Conservation (phyloP, 140 eudicot species). For the Senecio squalidus region DNA sequence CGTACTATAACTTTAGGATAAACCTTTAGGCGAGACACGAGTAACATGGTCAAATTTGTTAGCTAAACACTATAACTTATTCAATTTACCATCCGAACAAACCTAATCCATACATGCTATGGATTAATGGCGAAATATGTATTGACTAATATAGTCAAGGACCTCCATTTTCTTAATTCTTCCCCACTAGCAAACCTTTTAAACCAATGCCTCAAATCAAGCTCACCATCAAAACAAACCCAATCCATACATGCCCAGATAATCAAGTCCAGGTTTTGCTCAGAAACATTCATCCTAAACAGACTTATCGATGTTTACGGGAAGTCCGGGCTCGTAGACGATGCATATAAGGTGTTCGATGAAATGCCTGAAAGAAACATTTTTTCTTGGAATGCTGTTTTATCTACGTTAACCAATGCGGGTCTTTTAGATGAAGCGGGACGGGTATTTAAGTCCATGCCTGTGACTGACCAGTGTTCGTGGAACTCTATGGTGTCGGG, state of each 20-base stretch:
- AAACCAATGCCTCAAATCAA: conserved; percentile 48
- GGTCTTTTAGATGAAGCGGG: conserved; percentile 59
- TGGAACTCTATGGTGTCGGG: conserved; percentile 94
- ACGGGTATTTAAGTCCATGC: conserved; percentile 41
- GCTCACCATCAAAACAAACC: conserved; percentile 35
- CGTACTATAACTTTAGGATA: too few species aligned
- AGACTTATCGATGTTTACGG: conserved; percentile 68
- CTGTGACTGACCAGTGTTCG: conserved; percentile 81
- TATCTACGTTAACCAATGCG: conserved; percentile 35
- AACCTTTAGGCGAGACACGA: too few species aligned
- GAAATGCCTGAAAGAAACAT: conserved; percentile 60
- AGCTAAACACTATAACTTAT: too few species aligned
- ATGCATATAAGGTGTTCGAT: conserved; percentile 73
- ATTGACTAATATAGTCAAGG: conserved; percentile 18
- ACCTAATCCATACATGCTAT: too few species aligned
- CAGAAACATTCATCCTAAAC: conserved; percentile 75
- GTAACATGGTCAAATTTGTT: too few species aligned
- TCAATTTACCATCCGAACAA: too few species aligned
- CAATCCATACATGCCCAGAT: conserved; percentile 56
- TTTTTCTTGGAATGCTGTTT: conserved; percentile 70
- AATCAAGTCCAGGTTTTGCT: conserved; percentile 50
- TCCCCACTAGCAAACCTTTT: conserved; percentile 62
- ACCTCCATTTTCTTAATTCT: conserved; percentile 38
- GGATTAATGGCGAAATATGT: conserved; percentile 58
- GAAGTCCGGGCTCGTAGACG: conserved; percentile 37